phyloP scores from a whole-genome alignment of 2,329 filamentous ascomycete species.

The Pyrenophora graminea region DNA sequence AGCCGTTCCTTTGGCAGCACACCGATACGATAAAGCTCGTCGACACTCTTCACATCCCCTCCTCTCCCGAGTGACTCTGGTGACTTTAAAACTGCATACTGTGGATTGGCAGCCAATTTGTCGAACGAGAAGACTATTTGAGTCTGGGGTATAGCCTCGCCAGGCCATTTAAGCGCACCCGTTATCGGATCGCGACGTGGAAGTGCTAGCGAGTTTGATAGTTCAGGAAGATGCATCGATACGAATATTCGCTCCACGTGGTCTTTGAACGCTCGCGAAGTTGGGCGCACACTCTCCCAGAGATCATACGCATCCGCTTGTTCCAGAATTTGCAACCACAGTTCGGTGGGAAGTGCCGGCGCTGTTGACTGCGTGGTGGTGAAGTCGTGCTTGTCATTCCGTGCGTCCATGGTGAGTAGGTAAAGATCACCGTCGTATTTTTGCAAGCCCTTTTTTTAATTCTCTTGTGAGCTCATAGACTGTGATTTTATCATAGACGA shows the following conservation, averaged over 20 bases:
- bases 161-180: slow-evolving; percentile 16
- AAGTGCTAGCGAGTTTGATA: slow-evolving; percentile 21
- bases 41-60: slow-evolving; percentile 10
- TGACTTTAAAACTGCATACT: slow-evolving; percentile 15
- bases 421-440: too few relatives aligned
- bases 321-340: slow-evolving; percentile 27
- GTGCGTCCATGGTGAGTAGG: too few relatives aligned
- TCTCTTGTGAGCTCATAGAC: too few relatives aligned
- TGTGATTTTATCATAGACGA: too few relatives aligned
- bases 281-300: slow-evolving; percentile 24
- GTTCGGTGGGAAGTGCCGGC: slow-evolving; percentile 16
- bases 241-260: slow-evolving; percentile 26
- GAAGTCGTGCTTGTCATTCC: background rate
- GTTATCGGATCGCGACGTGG: slow-evolving; percentile 26
- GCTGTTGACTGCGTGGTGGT: background rate
- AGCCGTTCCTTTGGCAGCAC: slow-evolving; percentile 22
- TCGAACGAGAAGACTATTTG: slow-evolving; percentile 18
- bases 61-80: slow-evolving; percentile 6
- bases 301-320: slow-evolving; percentile 13
- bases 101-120: slow-evolving; percentile 2
- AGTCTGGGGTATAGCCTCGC: slow-evolving; percentile 12
- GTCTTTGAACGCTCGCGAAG: slow-evolving; percentile 20
- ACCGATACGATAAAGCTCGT: slow-evolving; percentile 14
- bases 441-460: too few relatives aligned
- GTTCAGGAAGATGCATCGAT: slow-evolving; percentile 15